phyloP scores from a whole-genome alignment of 2,329 filamentous ascomycete species.

The Emmonsiellopsis sp. region DNA sequence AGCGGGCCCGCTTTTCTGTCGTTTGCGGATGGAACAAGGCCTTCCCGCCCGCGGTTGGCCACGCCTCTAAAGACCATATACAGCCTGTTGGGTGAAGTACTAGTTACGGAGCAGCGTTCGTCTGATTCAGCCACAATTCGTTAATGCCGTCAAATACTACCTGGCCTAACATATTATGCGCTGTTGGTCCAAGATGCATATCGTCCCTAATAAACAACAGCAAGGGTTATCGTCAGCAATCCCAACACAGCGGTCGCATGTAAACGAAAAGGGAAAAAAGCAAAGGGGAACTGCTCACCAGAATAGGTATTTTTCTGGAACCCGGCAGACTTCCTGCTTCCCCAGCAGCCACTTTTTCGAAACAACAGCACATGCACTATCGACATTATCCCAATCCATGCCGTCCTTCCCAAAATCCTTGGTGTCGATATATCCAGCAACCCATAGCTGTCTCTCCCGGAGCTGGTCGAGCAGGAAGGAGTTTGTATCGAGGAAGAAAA shows the following conservation, averaged over 20 bases:
- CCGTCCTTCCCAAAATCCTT: conserved; percentile 24
- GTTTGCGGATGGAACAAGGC: conserved; percentile 3
- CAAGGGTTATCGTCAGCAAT: not conserved
- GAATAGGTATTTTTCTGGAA: conserved; percentile 31
- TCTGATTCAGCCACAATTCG: conserved; percentile 20
- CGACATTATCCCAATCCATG: conserved; percentile 28
- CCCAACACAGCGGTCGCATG: not conserved
- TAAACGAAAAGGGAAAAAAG: not conserved
- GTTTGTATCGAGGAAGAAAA: conserved; percentile 33
- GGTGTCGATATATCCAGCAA: conserved; percentile 25
- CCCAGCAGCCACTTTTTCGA: conserved; percentile 17
- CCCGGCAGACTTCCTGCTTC: conserved; percentile 20
- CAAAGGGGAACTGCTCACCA: conserved; percentile 22
- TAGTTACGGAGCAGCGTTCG: not conserved
- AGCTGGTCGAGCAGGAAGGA: conserved; percentile 29
- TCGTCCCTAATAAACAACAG: conserved; percentile 25
- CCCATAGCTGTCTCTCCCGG: conserved; percentile 28
- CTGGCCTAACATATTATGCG: conserved; percentile 28
- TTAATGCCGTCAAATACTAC: conserved; percentile 30
- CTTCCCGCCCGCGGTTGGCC: not conserved
- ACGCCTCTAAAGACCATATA: not conserved
- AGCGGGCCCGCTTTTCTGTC: not conserved
- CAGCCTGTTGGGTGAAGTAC: not conserved
- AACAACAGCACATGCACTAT: conserved; percentile 23
- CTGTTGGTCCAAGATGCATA: conserved; percentile 30